A percentile compares a stretch with the other conserved stretches of the same genome.
These are phyloP conservation scores for Suillus cothurnatus DNA, from an alignment of 768 basidiomycete species.

Conservation along the genomic window DNA sequence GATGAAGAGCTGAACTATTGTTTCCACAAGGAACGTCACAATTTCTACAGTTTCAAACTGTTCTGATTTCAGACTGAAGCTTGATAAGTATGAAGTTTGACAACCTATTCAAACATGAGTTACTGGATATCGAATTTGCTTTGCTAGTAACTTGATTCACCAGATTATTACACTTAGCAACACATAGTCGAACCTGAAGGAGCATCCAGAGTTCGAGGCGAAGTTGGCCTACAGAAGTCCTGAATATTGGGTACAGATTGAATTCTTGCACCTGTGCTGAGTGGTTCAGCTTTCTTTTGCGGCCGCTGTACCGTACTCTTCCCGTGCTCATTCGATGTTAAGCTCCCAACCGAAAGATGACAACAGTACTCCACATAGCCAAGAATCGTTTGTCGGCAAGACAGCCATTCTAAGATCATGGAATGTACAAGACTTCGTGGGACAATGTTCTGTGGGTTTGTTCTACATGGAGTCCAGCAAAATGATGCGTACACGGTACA, in stretches of 20 bases:
- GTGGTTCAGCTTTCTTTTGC: not conserved
- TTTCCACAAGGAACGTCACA: not conserved
- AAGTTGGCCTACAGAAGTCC: no score
- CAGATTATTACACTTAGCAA: not conserved
- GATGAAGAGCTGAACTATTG: not conserved
- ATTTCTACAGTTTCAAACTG: not conserved
- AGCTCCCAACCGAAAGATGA: slow-evolving; percentile 78
- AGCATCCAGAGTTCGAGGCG: not conserved
- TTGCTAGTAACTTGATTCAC: not conserved
- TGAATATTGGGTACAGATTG: not conserved
- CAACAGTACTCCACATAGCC: slow-evolving; percentile 77
- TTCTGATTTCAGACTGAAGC: not conserved
- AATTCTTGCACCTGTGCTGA: not conserved
- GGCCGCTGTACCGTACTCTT: not conserved
- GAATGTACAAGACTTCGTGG: slow-evolving; percentile 42
- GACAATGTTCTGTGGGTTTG: not conserved
- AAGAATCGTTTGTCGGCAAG: slow-evolving; percentile 71
- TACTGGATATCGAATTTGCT: not conserved
- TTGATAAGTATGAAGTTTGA: not conserved
- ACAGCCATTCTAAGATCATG: slow-evolving; percentile 80
- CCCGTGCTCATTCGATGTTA: slow-evolving; percentile 41
- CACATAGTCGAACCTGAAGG: not conserved
- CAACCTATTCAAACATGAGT: not conserved
- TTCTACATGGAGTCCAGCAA: not conserved
- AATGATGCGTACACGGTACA: not conserved